Percentiles rank a stretch among this genome's conserved stretches.
Evolutionary conservation across 2,329 filamentous ascomycete species (phyloP).

Genomic region (Penicillium sp.): DNA sequence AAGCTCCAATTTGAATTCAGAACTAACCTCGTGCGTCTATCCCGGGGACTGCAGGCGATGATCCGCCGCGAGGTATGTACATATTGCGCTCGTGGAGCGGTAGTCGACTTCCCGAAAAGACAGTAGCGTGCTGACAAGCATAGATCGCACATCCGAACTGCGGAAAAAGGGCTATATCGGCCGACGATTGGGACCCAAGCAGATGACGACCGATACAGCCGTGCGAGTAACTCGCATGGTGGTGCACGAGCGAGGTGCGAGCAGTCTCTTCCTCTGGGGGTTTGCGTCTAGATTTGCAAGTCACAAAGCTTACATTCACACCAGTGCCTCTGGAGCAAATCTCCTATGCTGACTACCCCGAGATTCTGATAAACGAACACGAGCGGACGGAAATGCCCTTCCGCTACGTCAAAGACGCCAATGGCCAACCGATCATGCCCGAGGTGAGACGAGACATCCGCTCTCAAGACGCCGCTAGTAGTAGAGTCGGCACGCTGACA

Average conservation of each 20-base stretch:
- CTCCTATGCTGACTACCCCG: conserved; percentile 80
- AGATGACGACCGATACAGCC: conserved; percentile 98
- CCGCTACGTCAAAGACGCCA: conserved; percentile 76
- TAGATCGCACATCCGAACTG: conserved; percentile 92
- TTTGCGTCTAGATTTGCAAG: no score
- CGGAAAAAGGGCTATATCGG: conserved; percentile 90
- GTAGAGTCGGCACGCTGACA: not conserved
- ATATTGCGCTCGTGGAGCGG: no score
- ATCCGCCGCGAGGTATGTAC: conserved; percentile 78
- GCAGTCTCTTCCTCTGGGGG: no score
- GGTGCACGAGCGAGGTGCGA: conserved; percentile 77
- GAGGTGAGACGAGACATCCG: conserved; percentile 59
- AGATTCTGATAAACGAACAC: conserved; percentile 83
- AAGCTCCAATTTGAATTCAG: conserved; percentile 1
- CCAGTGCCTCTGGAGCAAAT: conserved; percentile 75
- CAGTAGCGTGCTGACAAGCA: conserved; percentile 15
- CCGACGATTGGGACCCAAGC: conserved; percentile 80
- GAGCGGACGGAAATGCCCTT: conserved; percentile 98
- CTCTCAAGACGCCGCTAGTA: not conserved
- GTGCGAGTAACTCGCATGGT: conserved; percentile 90
- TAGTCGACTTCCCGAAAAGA: no score
- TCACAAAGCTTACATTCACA: not conserved
- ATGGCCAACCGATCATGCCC: conserved; percentile 86
- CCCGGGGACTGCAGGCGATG: conserved; percentile 63
- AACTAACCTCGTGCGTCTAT: not conserved